Percentiles rank a stretch among this genome's conserved stretches.
phyloP scores from a whole-genome alignment of 306 rosid species.

The Begonia peltatifolia region DNA sequence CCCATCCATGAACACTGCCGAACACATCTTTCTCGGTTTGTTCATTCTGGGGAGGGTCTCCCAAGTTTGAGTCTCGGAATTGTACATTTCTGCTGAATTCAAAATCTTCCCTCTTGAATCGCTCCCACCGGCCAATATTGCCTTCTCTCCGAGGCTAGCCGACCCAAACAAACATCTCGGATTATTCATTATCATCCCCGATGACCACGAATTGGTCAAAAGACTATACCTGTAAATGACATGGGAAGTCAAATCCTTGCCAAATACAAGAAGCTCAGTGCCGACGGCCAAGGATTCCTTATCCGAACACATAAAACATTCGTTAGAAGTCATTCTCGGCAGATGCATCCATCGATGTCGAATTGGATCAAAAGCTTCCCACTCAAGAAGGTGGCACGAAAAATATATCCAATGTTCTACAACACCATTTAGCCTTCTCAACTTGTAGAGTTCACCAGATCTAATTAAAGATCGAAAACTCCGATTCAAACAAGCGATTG shows the following conservation, averaged over 20 bases:
- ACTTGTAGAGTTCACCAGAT: conserved; percentile 51
- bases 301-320: conserved; percentile 73
- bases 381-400: conserved; percentile 56
- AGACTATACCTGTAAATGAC: conserved; percentile 68
- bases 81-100: conserved; percentile 55
- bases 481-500: conserved; percentile 43
- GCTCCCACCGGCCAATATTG: conserved; percentile 81
- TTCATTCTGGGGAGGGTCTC: conserved; percentile 58
- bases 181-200: conserved; percentile 63
- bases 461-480: conserved; percentile 49
- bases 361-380: conserved; percentile 84
- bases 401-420: conserved; percentile 80
- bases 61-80: conserved; percentile 63
- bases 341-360: conserved; percentile 61
- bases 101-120: conserved; percentile 54
- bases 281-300: conserved; percentile 89
- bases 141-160: conserved; percentile 72
- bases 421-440: conserved; percentile 51
- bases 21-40: conserved; percentile 76
- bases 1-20: conserved; percentile 70
- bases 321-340: conserved; percentile 68
- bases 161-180: conserved; percentile 90
- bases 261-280: conserved; percentile 81
- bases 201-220: conserved; percentile 64
- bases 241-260: conserved; percentile 45